Evolutionary conservation across 768 basidiomycete genomes (phyloP).

Genomic region (Boletus bicolor): DNA sequence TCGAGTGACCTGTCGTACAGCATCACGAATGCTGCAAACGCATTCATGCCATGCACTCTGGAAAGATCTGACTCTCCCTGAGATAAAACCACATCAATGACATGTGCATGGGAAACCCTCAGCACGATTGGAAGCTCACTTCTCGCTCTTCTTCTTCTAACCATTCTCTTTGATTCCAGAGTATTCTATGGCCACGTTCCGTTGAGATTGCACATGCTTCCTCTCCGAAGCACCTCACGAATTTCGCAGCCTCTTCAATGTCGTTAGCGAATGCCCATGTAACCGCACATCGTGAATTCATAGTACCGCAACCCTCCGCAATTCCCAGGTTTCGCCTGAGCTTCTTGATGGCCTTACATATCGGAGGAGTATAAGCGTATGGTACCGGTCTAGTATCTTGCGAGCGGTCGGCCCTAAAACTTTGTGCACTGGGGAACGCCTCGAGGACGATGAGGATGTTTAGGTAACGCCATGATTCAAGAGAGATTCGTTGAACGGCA

Average conservation of each 20-base stretch:
- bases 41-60: constrained; percentile 59
- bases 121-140: constrained; percentile 31
- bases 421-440: constrained; percentile 53
- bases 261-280: constrained; percentile 61
- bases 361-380: constrained; percentile 60
- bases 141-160: constrained; percentile 54
- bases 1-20: constrained; percentile 52
- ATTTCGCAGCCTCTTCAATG: constrained; percentile 54
- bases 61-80: constrained; percentile 65
- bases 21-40: constrained; percentile 64
- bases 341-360: constrained; percentile 67
- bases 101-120: constrained; percentile 11
- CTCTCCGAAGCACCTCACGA: constrained; percentile 57
- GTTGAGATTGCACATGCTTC: constrained; percentile 45
- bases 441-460: constrained; percentile 62
- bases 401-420: constrained; percentile 21
- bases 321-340: constrained; percentile 62
- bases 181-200: constrained; percentile 33
- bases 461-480: constrained; percentile 62
- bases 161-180: constrained; percentile 67
- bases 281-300: constrained; percentile 42
- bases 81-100: constrained; percentile 5
- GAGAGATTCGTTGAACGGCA: constrained; percentile 42
- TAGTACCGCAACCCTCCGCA: constrained; percentile 55
- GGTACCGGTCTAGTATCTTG: constrained; percentile 8